phyloP scores from a whole-genome alignment of 352 stramenopile genomes.

The Phytophthora idaei region DNA sequence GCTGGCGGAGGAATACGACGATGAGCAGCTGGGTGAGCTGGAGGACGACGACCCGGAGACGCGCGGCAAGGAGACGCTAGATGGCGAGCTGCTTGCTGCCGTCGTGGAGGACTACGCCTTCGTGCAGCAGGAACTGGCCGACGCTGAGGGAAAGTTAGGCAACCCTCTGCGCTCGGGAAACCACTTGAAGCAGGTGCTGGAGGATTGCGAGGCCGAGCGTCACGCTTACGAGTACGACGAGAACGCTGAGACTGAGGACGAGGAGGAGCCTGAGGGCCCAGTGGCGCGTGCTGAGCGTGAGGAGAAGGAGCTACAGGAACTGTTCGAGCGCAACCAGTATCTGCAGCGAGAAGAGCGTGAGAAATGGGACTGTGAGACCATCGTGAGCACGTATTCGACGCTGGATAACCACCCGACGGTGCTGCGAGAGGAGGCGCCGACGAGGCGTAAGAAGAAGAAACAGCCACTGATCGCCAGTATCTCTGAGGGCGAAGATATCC shows the following conservation, averaged over 20 bases:
- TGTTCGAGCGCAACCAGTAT: constrained; percentile 73
- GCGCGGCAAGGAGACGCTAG: constrained; percentile 69
- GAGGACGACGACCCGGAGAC: constrained; percentile 80
- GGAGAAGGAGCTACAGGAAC: constrained; percentile 45
- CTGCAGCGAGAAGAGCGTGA: constrained; percentile 64
- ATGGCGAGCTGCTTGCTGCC: constrained; percentile 68
- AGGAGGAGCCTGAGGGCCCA: constrained; percentile 43
- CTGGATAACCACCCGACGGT: constrained; percentile 98
- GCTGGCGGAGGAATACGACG: constrained; percentile 82
- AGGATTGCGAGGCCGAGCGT: constrained; percentile 68
- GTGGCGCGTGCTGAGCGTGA: constrained; percentile 36
- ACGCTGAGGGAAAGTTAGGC: constrained; percentile 78
- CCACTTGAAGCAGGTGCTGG: constrained; percentile 71
- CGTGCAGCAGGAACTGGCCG: constrained; percentile 73
- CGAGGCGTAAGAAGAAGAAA: constrained; percentile 88
- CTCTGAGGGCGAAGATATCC: constrained; percentile 39
- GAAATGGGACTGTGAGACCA: constrained; percentile 97
- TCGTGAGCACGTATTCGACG: constrained; percentile 98
- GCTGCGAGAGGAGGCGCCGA: constrained; percentile 70
- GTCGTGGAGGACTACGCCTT: constrained; percentile 79
- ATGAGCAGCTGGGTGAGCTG: constrained; percentile 78
- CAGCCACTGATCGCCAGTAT: constrained; percentile 24
- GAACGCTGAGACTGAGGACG: constrained; percentile 43
- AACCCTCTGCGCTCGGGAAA: constrained; percentile 78
- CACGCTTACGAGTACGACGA: constrained; percentile 63